Evolutionary conservation across 2,329 filamentous ascomycete species (phyloP).

Genomic region (Cercospora citrullina): DNA sequence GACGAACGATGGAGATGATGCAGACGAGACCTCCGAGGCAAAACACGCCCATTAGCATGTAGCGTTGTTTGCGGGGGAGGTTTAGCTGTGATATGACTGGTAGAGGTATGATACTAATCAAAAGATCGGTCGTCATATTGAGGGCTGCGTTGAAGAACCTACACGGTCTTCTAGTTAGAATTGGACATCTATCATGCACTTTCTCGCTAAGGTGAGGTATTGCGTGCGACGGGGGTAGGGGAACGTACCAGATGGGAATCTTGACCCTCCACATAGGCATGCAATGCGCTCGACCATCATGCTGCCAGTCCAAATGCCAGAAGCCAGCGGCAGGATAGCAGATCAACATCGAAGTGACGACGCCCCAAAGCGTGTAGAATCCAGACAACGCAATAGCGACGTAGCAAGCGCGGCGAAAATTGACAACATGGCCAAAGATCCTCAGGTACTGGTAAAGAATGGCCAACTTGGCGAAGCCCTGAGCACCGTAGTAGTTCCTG

Average conservation of each 20-base stretch:
- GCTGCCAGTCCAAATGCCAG: slow-evolving; percentile 13
- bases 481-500: slow-evolving; percentile 14
- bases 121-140: neutral
- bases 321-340: slow-evolving; percentile 14
- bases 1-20: slow-evolving; percentile 11
- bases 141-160: slow-evolving; percentile 9
- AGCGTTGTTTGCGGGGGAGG: slow-evolving; percentile 1
- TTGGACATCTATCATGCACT: too few species aligned
- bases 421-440: slow-evolving; percentile 14
- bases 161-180: neutral
- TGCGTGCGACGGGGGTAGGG: neutral
- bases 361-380: slow-evolving; percentile 16
- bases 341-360: slow-evolving; percentile 15
- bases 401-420: slow-evolving; percentile 15
- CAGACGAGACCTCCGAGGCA: slow-evolving; percentile 9
- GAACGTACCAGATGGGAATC: neutral
- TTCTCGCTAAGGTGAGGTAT: neutral
- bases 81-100: neutral
- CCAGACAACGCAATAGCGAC: slow-evolving; percentile 2
- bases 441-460: slow-evolving; percentile 15
- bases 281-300: slow-evolving; percentile 1
- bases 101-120: neutral
- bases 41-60: slow-evolving; percentile 6
- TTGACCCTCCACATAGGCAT: slow-evolving; percentile 11
- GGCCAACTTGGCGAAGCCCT: slow-evolving; percentile 16